phyloP scores from a whole-genome alignment of 1,284 basidiomycete species.

The Cutaneotrichosporon mucoides region DNA sequence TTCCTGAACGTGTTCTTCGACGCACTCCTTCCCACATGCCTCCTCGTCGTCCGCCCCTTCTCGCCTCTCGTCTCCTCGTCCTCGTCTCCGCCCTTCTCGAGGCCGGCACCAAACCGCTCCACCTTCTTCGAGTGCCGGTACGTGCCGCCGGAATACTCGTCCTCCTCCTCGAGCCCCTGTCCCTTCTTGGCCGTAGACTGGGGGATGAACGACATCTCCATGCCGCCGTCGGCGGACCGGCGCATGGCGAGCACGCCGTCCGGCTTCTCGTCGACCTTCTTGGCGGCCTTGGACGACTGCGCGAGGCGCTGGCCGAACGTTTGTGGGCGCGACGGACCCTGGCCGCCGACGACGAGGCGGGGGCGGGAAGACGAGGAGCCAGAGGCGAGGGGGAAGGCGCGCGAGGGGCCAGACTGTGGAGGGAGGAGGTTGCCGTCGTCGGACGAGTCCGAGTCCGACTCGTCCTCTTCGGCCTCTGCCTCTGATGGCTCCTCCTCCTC shows the following conservation, averaged over 20 bases:
- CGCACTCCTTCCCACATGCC: slow-evolving; percentile 72
- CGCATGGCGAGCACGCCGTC: slow-evolving; percentile 44
- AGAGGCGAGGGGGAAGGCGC: slow-evolving; percentile 22
- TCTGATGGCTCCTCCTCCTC: slow-evolving; percentile 48
- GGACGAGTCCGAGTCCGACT: slow-evolving; percentile 54
- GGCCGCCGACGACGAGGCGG: slow-evolving; percentile 32
- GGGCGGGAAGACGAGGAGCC: slow-evolving; percentile 28
- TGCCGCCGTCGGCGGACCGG: slow-evolving; percentile 48
- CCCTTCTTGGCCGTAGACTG: slow-evolving; percentile 22
- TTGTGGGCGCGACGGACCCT: slow-evolving; percentile 20
- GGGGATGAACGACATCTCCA: slow-evolving; percentile 55
- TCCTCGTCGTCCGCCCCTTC: slow-evolving; percentile 63
- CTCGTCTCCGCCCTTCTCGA: slow-evolving; percentile 63
- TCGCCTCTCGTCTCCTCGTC: slow-evolving; percentile 52
- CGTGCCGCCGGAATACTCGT: slow-evolving; percentile 43
- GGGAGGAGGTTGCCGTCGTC: slow-evolving; percentile 38
- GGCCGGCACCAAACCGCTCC: slow-evolving; percentile 74
- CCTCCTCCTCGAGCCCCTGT: slow-evolving; percentile 23
- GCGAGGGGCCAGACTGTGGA: slow-evolving; percentile 34
- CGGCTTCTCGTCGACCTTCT: slow-evolving; percentile 19
- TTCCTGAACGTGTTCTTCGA: slow-evolving; percentile 75
- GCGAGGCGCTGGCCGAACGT: slow-evolving; percentile 49
- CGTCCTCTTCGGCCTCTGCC: slow-evolving; percentile 55
- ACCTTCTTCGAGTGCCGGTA: slow-evolving; percentile 54
- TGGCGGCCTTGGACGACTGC: slow-evolving; percentile 21